Evolutionary conservation across 1,284 basidiomycete species (phyloP), one percentile per base, ranked within the genome.

Genomic region (Rhodotorula sp.): DNA sequence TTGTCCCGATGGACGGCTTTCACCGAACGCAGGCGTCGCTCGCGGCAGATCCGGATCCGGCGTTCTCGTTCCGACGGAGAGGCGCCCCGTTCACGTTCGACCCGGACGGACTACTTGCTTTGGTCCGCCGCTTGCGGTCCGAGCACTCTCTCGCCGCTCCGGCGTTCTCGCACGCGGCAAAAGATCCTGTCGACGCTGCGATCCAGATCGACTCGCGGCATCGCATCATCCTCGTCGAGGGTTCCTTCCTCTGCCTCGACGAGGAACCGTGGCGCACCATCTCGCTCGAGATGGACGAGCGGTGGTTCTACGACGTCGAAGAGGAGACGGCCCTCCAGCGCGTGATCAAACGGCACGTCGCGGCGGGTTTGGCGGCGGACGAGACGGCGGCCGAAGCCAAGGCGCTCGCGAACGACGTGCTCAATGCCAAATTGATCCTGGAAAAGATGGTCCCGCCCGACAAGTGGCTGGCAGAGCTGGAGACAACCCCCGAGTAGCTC

Each of bases 351-450:
- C 62, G 62, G 15, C 62, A 63, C 15, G 51, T 63, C 39, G 49
- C 39, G 34, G 51, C 62, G n/a, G 62, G 62, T 2, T 23, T 63
- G 23, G 62, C 51, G n/a, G 49, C 34, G 16, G 62, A 63, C 62
- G 51, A 43, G 34, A n/a, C 51, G 34, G 62, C 62, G 7, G 62
- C 62, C 1, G 62, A 63, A n/a, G 62, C 51, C 15, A 63, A 63
- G n/a, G 62, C 62, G 23, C 62, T 63, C 34, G 62, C 51, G 34
- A 63, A 63, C 62, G 62, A 63, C 39, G 62, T 63, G 7, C 62
- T 63, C 29, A 63, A 63, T 21, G 62, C 49, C 31, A 34, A 34
- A n/a, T n/a, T 54, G 23, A 46, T 54, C 7, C 16, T 63, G 23
- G 51, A 52, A 3, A 43, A 54, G 34, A 26, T 63, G 51, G 34